phyloP scores from a whole-genome alignment of 768 basidiomycete species.

The Tricholoma sp. region DNA sequence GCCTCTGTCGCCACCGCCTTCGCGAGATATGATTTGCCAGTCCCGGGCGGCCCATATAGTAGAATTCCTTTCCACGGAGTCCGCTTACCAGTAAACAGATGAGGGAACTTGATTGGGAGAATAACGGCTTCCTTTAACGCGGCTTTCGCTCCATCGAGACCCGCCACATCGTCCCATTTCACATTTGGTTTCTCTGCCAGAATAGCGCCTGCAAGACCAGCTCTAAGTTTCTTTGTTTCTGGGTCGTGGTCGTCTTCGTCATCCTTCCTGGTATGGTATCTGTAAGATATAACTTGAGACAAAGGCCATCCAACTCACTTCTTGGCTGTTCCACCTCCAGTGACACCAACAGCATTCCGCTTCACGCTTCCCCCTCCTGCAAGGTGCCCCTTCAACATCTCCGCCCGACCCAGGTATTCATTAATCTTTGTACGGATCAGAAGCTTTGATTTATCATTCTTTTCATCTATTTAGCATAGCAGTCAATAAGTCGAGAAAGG shows the following conservation, averaged over 20 bases:
- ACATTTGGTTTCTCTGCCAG: constrained; percentile 92
- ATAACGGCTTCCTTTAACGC: constrained; percentile 97
- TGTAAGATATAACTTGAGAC: not conserved
- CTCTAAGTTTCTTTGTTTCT: constrained; percentile 95
- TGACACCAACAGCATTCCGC: constrained; percentile 40
- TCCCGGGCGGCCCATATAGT: constrained; percentile 96
- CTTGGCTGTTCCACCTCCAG: constrained; percentile 44
- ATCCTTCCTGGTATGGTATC: constrained; percentile 29
- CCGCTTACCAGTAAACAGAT: constrained; percentile 96
- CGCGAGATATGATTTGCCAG: constrained; percentile 94
- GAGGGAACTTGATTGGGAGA: constrained; percentile 98
- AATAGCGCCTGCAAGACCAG: constrained; percentile 83
- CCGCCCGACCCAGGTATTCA: constrained; percentile 90
- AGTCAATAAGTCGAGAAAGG: not conserved
- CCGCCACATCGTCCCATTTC: constrained; percentile 98
- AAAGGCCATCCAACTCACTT: constrained; percentile 28
- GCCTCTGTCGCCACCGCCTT: constrained; percentile 99
- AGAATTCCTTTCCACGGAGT: constrained; percentile 97
- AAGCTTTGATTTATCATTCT: constrained; percentile 88
- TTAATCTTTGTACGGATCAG: constrained; percentile 84
- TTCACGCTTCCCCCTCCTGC: constrained; percentile 59
- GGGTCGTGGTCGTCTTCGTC: constrained; percentile 80
- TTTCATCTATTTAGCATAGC: constrained; percentile 58
- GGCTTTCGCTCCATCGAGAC: constrained; percentile 92
- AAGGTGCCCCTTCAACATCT: constrained; percentile 86